Evolutionary conservation across 805 yeast genomes (phyloP), one percentile per base, ranked within the genome.

Genomic region (Barnettozyma pratensis): DNA sequence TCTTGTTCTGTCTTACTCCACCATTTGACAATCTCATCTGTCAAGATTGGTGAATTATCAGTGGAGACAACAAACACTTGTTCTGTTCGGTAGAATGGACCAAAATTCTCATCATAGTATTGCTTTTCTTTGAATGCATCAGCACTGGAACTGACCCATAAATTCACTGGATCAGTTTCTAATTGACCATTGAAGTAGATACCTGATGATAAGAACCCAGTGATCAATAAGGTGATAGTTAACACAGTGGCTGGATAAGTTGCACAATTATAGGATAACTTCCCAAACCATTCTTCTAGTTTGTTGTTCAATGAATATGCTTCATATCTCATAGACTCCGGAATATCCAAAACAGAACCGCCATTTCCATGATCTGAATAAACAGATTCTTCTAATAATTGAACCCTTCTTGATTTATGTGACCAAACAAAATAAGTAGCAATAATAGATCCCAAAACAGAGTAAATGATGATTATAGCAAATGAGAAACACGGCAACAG

Each of bases 51-150:
- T 0, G 84, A 86, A 4, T 86, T 73, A 25, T 80, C 80, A 56
- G 83, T 83, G 8, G 52, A 49, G 3, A 83, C 79, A 6, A 92
- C 70, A 54, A 87, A 87, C 0, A 88, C 68, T 66, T 92, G 98
- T 59, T 89, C 92, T 5, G 88, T 80, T 57, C 97, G 74, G 68
- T 85, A 94, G 71, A 94, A 92, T 37, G 95, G 96, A 1, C 97
- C 97, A 66, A 92, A 92, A 52, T 81, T 79, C 25, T 76, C 74
- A 62, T 94, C 97, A 62, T 81, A 92, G 56, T 72, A 81, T 47
- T 73, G 69, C 58, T 83, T 82, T 58, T 92, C 84, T 39, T 76
- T 68, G 46, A 74, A 83, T 10, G 90, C 89, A 4, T 78, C 80
- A 8, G 94, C 85, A 25, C 70, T 60, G 3, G 91, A 82, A 55